Evolutionary conservation across 768 basidiomycete species (phyloP).

Genomic region (Hemileccinum rubropunctum): DNA sequence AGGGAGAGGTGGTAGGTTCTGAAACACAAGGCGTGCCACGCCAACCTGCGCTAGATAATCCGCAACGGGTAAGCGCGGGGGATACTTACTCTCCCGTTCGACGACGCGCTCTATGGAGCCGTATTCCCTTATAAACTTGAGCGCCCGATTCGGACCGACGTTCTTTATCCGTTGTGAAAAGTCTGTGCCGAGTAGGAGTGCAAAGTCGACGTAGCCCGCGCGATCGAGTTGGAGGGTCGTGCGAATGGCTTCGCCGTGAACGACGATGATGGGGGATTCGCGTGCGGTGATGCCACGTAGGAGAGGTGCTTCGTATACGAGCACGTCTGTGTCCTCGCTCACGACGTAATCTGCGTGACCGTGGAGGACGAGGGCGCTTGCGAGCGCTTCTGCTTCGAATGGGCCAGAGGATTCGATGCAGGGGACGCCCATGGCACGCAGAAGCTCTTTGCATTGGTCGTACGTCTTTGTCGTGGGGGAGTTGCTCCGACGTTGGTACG

Average conservation of each 20-base stretch:
- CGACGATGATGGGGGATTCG: slow-evolving; percentile 54
- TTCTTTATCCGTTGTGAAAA: slow-evolving; percentile 83
- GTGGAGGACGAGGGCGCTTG: slow-evolving; percentile 67
- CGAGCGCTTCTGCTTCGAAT: slow-evolving; percentile 85
- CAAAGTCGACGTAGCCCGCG: slow-evolving; percentile 74
- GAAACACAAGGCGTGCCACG: slow-evolving; percentile 61
- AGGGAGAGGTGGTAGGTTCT: slow-evolving; percentile 63
- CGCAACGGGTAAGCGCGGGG: slow-evolving; percentile 43
- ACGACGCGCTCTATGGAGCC: slow-evolving; percentile 73
- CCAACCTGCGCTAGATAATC: slow-evolving; percentile 65
- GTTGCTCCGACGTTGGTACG: slow-evolving; percentile 61
- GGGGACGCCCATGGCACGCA: slow-evolving; percentile 80
- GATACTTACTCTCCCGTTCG: slow-evolving; percentile 47
- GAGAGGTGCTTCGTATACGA: slow-evolving; percentile 80
- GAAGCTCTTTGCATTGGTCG: slow-evolving; percentile 62
- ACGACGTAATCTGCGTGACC: slow-evolving; percentile 86
- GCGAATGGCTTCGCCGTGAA: slow-evolving; percentile 66
- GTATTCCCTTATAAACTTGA: slow-evolving; percentile 69
- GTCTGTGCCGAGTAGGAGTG: slow-evolving; percentile 85
- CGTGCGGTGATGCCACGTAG: slow-evolving; percentile 71
- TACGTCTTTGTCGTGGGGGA: slow-evolving; percentile 67
- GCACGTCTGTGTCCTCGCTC: slow-evolving; percentile 89
- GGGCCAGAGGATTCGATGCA: slow-evolving; percentile 66
- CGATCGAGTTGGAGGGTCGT: slow-evolving; percentile 53
- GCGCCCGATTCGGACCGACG: slow-evolving; percentile 74